Percentiles rank a stretch among this genome's conserved stretches.
Conservation (phyloP, 176 grass and related monocot species). For the sorghum (Sorghum bicolor) region DNA sequence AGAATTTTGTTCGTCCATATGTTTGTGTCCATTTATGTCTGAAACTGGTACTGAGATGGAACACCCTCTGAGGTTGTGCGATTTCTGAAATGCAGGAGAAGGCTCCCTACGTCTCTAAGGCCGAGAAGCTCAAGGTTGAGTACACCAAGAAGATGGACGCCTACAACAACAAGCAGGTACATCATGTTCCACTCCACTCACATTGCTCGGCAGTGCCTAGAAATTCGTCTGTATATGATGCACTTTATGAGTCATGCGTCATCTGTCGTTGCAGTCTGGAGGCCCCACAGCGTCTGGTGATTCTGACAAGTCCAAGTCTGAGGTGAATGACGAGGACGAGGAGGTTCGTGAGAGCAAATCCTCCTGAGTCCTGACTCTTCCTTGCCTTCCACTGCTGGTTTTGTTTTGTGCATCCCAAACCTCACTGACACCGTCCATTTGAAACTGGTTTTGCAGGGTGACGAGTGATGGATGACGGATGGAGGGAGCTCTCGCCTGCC, state of each 20-base stretch:
- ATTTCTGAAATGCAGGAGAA: conserved; percentile 53
- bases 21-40: neutral
- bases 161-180: conserved; percentile 78
- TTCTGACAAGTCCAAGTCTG: conserved; percentile 93
- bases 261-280: conserved; percentile 3
- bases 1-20: too few species aligned
- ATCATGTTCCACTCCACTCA: neutral
- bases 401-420: neutral
- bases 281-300: conserved; percentile 39
- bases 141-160: conserved; percentile 66
- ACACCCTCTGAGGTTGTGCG: neutral
- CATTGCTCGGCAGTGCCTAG: too few species aligned
- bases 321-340: conserved; percentile 68
- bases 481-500: neutral
- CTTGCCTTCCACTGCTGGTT: accelerated
- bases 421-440: neutral
- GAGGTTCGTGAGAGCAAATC: conserved; percentile 29
- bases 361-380: neutral
- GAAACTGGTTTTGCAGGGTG: conserved; percentile 28
- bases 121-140: conserved; percentile 83
- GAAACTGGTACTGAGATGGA: neutral
- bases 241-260: neutral
- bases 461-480: conserved; percentile 48
- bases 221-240: neutral
- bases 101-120: conserved; percentile 65